phyloP scores from a whole-genome alignment of 2,329 filamentous ascomycete genomes.

The Mollisiaceae sp. region DNA sequence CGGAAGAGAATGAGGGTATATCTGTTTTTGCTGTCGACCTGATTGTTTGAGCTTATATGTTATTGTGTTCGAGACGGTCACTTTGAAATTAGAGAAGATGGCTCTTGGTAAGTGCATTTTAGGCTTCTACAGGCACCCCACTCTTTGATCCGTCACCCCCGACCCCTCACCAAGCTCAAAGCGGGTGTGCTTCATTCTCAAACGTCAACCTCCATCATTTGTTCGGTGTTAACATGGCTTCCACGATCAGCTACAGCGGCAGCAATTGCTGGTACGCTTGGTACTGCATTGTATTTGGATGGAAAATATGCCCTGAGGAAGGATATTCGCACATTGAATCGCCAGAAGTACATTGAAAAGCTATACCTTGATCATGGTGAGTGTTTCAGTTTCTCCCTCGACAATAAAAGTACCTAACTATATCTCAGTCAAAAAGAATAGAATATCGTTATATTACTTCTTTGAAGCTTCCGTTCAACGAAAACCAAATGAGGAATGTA shows the following conservation, averaged over 20 bases:
- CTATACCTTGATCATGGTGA: conserved; percentile 55
- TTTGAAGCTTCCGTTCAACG: conserved; percentile 62
- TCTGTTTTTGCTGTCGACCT: not conserved
- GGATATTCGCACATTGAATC: conserved; percentile 58
- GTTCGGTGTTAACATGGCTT: conserved; percentile 23
- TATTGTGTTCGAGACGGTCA: not conserved
- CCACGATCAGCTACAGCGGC: conserved; percentile 31
- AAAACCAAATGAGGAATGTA: conserved; percentile 58
- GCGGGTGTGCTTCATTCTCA: not conserved
- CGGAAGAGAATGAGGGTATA: not conserved
- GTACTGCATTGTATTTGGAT: conserved; percentile 64
- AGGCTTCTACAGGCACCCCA: conserved; percentile 2
- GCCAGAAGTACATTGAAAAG: conserved; percentile 49
- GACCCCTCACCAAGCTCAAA: not conserved
- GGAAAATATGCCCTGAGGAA: conserved; percentile 71
- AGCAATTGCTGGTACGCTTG: conserved; percentile 44
- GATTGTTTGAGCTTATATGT: not conserved
- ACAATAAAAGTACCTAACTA: not conserved
- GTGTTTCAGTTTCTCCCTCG: conserved; percentile 25
- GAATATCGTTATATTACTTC: conserved; percentile 67
- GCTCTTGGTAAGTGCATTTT: not conserved
- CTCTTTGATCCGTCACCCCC: conserved; percentile 1
- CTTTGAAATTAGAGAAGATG: not conserved
- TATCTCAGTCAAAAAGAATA: conserved; percentile 49
- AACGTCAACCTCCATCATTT: not conserved